Evolutionary conservation across 2,329 filamentous ascomycete genomes (phyloP).

Genomic region (Cladophialophora chaetospira): DNA sequence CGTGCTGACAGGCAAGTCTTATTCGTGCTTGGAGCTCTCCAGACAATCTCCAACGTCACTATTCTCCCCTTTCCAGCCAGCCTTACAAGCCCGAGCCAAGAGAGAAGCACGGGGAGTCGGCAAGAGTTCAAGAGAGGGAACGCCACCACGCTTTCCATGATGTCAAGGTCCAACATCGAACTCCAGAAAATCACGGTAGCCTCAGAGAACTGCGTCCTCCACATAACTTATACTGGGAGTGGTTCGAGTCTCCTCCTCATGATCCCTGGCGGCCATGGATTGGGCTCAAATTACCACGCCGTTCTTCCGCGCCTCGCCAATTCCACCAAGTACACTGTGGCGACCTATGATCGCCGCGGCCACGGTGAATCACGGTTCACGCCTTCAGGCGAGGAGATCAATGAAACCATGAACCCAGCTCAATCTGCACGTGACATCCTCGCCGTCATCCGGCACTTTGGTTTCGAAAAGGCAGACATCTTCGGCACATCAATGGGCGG

Average conservation of each 20-base stretch:
- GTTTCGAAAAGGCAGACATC: background rate
- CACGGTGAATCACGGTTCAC: background rate
- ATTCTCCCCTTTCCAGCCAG: no score
- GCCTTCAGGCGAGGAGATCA: background rate
- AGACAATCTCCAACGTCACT: no score
- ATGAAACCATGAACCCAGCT: background rate
- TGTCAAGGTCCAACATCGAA: no score
- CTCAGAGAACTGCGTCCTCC: background rate
- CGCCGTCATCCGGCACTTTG: constrained; percentile 4
- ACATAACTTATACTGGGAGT: background rate
- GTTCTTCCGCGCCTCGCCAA: background rate
- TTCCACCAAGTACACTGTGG: background rate
- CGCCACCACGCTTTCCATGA: background rate
- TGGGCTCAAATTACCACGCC: background rate
- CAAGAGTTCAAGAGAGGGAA: background rate
- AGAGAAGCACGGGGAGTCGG: no score
- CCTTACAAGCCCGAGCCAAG: no score
- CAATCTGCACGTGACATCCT: constrained; percentile 4
- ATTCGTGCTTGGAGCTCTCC: no score
- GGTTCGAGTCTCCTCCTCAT: background rate
- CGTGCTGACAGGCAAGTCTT: no score
- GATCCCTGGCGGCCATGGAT: background rate
- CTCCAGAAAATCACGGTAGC: background rate
- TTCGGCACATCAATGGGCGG: constrained; percentile 7
- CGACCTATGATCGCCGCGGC: constrained; percentile 5